A percentile compares a stretch with the other conserved stretches of the same genome.
Conservation (phyloP, 2,329 filamentous ascomycete species). For the Fusarium sacchari region DNA sequence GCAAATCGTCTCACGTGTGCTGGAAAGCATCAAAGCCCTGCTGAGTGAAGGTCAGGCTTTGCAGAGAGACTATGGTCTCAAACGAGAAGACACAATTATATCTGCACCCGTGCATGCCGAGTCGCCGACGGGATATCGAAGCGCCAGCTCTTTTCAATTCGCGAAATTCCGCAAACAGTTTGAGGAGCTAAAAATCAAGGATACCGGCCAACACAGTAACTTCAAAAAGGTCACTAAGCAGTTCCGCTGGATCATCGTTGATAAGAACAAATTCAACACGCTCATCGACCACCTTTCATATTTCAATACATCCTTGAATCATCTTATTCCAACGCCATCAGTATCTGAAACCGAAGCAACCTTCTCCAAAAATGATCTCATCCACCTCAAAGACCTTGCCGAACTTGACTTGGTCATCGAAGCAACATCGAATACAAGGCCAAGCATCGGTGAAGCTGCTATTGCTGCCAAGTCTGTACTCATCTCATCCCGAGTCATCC, state of each 20-base stretch:
- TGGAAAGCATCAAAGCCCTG: background rate
- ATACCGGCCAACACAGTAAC: too few species aligned
- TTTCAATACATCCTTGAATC: background rate
- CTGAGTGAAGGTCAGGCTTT: background rate
- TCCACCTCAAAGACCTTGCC: background rate
- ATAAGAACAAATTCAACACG: background rate
- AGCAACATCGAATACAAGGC: background rate
- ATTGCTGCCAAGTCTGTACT: background rate
- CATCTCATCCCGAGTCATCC: accelerated
- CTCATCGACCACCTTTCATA: background rate
- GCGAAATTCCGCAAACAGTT: background rate
- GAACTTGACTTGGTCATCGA: background rate
- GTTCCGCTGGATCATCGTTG: background rate
- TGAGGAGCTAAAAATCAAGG: background rate
- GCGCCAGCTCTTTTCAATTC: background rate
- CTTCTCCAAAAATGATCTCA: background rate
- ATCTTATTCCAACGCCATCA: background rate
- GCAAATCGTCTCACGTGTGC: accelerated
- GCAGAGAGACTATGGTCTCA: background rate
- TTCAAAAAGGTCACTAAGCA: background rate
- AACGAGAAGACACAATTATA: accelerated
- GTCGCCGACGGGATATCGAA: background rate
- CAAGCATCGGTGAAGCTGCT: background rate
- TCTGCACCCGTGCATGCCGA: too few species aligned
- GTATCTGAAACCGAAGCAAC: accelerated